Evolutionary conservation across 2,329 filamentous ascomycete genomes (phyloP).

Genomic region (Canariomyces notabilis): DNA sequence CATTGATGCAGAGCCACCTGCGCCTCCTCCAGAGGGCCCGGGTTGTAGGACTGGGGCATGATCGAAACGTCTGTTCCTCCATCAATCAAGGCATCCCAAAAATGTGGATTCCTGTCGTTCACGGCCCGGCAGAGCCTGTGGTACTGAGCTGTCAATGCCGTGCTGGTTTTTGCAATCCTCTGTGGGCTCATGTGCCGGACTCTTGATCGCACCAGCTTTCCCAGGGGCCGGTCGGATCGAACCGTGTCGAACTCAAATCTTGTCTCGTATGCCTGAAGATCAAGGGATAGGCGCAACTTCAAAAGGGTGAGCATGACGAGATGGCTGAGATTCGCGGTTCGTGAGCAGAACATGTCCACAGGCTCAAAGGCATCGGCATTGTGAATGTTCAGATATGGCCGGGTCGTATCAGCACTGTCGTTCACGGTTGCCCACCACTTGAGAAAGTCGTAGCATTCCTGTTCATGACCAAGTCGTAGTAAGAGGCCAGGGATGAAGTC

Average conservation of each 20-base stretch:
- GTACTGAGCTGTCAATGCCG: constrained; percentile 12
- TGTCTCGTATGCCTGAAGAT: constrained; percentile 7
- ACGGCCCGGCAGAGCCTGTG: constrained; percentile 14
- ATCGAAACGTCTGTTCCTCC: not conserved
- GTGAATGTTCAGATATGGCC: constrained; percentile 33
- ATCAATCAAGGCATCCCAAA: constrained; percentile 18
- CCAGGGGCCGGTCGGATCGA: constrained; percentile 5
- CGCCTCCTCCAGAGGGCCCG: constrained; percentile 17
- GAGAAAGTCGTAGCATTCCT: constrained; percentile 41
- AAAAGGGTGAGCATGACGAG: constrained; percentile 22
- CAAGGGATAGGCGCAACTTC: constrained; percentile 19
- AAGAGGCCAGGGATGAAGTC: constrained; percentile 34
- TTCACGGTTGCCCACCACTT: constrained; percentile 39
- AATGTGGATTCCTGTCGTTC: constrained; percentile 17
- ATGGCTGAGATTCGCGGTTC: constrained; percentile 11
- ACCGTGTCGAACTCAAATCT: not conserved
- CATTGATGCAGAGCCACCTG: constrained; percentile 10
- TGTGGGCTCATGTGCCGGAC: not conserved
- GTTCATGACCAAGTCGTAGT: constrained; percentile 30
- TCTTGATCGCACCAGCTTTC: constrained; percentile 7
- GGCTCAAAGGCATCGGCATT: constrained; percentile 39
- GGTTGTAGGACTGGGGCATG: not conserved
- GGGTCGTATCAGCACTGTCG: constrained; percentile 25
- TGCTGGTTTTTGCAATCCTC: not conserved
- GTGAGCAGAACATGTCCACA: constrained; percentile 3